A percentile compares a stretch with the other conserved stretches of the same genome.
phyloP scores from a whole-genome alignment of 2,329 filamentous ascomycete species.

The Neoscytalidium dimidiatum region DNA sequence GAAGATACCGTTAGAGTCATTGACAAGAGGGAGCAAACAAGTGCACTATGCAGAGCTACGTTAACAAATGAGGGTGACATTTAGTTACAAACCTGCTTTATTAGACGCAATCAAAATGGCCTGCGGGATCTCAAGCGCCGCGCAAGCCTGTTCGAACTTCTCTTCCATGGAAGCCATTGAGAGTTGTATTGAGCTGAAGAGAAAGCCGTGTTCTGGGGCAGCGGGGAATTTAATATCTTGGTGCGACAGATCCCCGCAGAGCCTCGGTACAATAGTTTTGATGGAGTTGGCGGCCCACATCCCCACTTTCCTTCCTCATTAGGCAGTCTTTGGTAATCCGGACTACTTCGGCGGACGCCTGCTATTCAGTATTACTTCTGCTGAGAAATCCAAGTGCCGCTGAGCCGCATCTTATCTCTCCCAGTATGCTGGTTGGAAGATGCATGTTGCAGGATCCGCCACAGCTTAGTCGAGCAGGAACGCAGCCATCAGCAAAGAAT shows the following conservation, averaged over 20 bases:
- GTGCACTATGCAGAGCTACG: not conserved
- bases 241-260: not conserved
- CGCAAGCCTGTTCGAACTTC: constrained; percentile 27
- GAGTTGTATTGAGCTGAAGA: not conserved
- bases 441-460: too few relatives aligned
- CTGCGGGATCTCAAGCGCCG: constrained; percentile 29
- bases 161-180: constrained; percentile 29
- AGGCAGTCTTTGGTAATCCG: not conserved
- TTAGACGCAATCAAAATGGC: constrained; percentile 29
- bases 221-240: not conserved
- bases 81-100: constrained; percentile 28
- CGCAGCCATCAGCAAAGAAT: too few relatives aligned
- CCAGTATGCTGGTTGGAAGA: too few relatives aligned
- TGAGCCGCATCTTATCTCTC: too few relatives aligned
- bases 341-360: not conserved
- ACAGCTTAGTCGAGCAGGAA: too few relatives aligned
- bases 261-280: not conserved
- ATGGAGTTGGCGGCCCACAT: too few relatives aligned
- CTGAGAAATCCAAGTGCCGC: too few relatives aligned
- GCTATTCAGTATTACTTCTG: too few relatives aligned
- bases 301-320: not conserved
- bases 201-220: not conserved
- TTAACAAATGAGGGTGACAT: not conserved
- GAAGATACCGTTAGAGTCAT: not conserved
- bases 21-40: not conserved